Evolutionary conservation across 1,284 basidiomycete genomes (phyloP).

Genomic region (Heterobasidion parviporum): DNA sequence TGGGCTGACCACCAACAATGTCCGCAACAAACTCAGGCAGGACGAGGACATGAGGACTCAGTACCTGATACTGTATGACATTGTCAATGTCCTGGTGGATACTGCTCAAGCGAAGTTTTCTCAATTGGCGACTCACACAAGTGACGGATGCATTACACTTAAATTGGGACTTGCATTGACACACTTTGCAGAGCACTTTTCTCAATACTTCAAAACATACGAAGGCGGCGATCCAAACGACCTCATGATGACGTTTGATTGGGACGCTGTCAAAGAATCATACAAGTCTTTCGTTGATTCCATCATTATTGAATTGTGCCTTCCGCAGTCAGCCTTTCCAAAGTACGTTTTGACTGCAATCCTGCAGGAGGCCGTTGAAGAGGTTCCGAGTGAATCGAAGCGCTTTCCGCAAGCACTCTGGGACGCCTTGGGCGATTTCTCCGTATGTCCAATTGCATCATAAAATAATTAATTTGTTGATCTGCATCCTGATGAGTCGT

Average conservation of each 20-base stretch:
- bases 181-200: slow-evolving; percentile 48
- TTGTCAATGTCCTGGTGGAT: slow-evolving; percentile 49
- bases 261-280: slow-evolving; percentile 45
- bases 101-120: slow-evolving; percentile 56
- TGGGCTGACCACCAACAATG: slow-evolving; percentile 41
- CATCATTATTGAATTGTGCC: slow-evolving; percentile 69
- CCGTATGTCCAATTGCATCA: slow-evolving; percentile 32
- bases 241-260: slow-evolving; percentile 51
- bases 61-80: slow-evolving; percentile 58
- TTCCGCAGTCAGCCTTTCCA: slow-evolving; percentile 59
- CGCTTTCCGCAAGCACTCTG: slow-evolving; percentile 69
- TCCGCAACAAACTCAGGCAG: slow-evolving; percentile 41
- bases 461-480: not conserved
- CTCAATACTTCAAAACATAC: slow-evolving; percentile 51
- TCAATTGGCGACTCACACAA: slow-evolving; percentile 52
- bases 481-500: not conserved
- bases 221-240: slow-evolving; percentile 31
- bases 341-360: slow-evolving; percentile 54
- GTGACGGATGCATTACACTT: slow-evolving; percentile 26
- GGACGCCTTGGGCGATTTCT: slow-evolving; percentile 71
- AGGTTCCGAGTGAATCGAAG: slow-evolving; percentile 60
- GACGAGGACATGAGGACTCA: slow-evolving; percentile 40
- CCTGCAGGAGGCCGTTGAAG: slow-evolving; percentile 58
- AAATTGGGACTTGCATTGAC: slow-evolving; percentile 4
- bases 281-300: slow-evolving; percentile 72